Evolutionary conservation across 2,329 filamentous ascomycete genomes (phyloP).

Genomic region (Bipolaris gigantea): DNA sequence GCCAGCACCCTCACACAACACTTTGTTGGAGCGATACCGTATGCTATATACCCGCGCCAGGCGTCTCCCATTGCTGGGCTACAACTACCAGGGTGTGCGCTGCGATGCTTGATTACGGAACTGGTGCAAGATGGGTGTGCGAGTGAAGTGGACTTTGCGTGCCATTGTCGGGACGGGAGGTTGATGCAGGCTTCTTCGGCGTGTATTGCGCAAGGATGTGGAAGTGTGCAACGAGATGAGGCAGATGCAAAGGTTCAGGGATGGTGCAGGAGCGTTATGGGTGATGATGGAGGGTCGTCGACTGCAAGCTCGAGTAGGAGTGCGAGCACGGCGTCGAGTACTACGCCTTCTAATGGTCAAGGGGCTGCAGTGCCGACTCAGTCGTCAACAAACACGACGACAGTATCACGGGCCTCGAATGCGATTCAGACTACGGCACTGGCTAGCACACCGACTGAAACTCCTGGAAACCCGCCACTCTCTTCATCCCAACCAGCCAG

Average conservation of each 20-base stretch:
- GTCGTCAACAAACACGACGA: not conserved
- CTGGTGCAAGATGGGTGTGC: conserved; percentile 22
- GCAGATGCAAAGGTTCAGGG: conserved; percentile 8
- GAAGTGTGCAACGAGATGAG: conserved; percentile 5
- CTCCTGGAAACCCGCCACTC: not conserved
- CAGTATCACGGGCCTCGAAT: not conserved
- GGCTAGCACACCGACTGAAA: not conserved
- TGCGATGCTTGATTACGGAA: conserved; percentile 23
- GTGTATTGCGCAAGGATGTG: conserved; percentile 19
- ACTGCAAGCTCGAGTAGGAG: not conserved
- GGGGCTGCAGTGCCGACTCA: not conserved
- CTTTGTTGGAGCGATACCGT: conserved; percentile 7
- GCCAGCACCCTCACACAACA: not conserved
- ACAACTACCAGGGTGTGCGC: conserved; percentile 21
- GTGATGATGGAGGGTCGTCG: not conserved
- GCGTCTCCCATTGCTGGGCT: conserved; percentile 3
- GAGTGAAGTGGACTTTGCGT: conserved; percentile 23
- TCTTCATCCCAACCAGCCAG: not conserved
- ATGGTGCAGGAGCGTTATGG: not conserved
- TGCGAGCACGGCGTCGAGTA: not conserved
- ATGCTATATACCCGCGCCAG: conserved; percentile 5
- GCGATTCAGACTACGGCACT: not conserved
- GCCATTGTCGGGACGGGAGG: conserved; percentile 19
- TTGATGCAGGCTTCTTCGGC: conserved; percentile 11
- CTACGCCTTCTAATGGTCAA: not conserved